phyloP scores from a whole-genome alignment of 108 stramenopile species.

The Cylindrotheca closterium region DNA sequence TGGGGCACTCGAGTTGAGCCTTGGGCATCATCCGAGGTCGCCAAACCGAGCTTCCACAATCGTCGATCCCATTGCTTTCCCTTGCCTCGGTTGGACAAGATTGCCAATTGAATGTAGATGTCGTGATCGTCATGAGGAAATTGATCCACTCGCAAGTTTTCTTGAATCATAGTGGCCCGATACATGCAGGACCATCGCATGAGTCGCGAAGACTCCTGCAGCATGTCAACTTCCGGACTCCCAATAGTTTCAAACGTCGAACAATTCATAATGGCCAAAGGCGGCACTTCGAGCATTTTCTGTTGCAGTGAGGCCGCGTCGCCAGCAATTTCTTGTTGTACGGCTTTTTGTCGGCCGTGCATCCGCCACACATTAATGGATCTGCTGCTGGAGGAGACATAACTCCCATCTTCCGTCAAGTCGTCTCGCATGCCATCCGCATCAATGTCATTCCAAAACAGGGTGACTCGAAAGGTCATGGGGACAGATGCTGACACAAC shows the following conservation, averaged over 20 bases:
- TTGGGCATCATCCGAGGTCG: constrained; percentile 41
- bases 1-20: constrained; percentile 38
- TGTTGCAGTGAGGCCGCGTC: constrained; percentile 14
- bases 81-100: constrained; percentile 38
- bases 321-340: constrained; percentile 6
- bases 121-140: constrained; percentile 64
- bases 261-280: constrained; percentile 55
- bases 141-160: constrained; percentile 37
- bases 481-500: constrained; percentile 27
- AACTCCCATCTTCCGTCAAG: neutral
- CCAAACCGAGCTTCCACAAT: constrained; percentile 51
- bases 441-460: constrained; percentile 39
- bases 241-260: constrained; percentile 47
- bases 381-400: neutral
- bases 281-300: constrained; percentile 36
- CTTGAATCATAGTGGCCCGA: constrained; percentile 41
- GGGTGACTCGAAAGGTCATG: constrained; percentile 38
- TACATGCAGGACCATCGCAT: constrained; percentile 54
- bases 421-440: neutral
- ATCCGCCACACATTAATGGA: constrained; percentile 26
- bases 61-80: constrained; percentile 49
- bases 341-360: constrained; percentile 31
- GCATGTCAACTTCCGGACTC: constrained; percentile 37
- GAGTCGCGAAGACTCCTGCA: constrained; percentile 20
- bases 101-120: constrained; percentile 38